Conservation (phyloP, 352 stramenopile genomes). For the Thalassiosira delicatula region DNA sequence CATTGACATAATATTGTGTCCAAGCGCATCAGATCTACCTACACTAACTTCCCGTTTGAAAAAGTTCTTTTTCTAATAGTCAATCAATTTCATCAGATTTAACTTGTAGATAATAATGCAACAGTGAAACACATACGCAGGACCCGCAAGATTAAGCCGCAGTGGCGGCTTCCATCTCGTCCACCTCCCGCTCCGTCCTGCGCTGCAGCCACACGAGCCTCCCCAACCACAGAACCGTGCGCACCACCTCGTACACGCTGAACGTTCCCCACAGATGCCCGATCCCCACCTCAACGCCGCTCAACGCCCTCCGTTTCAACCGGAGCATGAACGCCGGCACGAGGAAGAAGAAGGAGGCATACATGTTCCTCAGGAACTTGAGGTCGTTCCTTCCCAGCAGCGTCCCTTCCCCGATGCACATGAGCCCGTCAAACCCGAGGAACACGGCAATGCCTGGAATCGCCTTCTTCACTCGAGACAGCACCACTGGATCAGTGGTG, state of each 20-base stretch:
- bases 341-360: conserved; percentile 72
- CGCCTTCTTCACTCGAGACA: conserved; percentile 67
- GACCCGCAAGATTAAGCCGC: too few species aligned
- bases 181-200: conserved; percentile 25
- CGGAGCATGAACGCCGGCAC: conserved; percentile 78
- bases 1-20: too few species aligned
- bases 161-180: conserved; percentile 1
- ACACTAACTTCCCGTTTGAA: too few species aligned
- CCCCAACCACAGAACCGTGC: conserved; percentile 43
- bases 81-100: too few species aligned
- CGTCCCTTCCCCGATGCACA: conserved; percentile 65
- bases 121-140: too few species aligned
- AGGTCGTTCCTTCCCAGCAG: conserved; percentile 78
- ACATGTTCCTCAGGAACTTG: conserved; percentile 76
- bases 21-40: too few species aligned
- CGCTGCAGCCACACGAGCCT: conserved; percentile 30
- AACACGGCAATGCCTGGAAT: conserved; percentile 69
- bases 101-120: too few species aligned
- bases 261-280: conserved; percentile 67
- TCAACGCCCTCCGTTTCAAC: conserved; percentile 64
- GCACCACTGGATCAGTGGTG: conserved; percentile 73
- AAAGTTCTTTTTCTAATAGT: too few species aligned
- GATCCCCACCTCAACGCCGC: conserved; percentile 54
- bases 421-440: conserved; percentile 57
- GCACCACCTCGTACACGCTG: conserved; percentile 64